Percentiles rank a stretch among this genome's conserved stretches.
phyloP scores from a whole-genome alignment of 768 basidiomycete species.

The Amanita polypyramis region DNA sequence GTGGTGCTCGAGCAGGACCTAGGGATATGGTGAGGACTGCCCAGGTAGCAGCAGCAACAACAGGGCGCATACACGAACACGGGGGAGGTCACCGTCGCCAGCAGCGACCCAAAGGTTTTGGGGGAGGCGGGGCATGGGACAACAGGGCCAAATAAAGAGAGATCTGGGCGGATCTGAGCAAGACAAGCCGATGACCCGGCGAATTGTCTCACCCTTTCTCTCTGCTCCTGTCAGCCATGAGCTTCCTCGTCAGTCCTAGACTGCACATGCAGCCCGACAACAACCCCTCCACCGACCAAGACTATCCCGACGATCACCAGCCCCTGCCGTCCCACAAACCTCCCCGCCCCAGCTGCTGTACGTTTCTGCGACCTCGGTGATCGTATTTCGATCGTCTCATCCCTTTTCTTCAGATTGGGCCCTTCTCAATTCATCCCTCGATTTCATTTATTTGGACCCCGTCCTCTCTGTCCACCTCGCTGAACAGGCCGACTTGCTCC shows the following conservation, averaged over 20 bases:
- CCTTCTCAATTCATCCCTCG: slow-evolving; percentile 62
- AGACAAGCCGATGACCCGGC: slow-evolving; percentile 1
- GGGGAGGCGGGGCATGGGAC: slow-evolving; percentile 10
- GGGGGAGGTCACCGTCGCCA: slow-evolving; percentile 76
- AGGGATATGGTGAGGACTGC: slow-evolving; percentile 7
- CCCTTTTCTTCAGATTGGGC: slow-evolving; percentile 57
- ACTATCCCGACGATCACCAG: slow-evolving; percentile 25
- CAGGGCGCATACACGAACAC: slow-evolving; percentile 47
- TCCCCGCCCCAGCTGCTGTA: slow-evolving; percentile 71
- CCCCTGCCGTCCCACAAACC: slow-evolving; percentile 37
- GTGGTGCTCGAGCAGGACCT: slow-evolving; percentile 53
- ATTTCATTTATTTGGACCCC: slow-evolving; percentile 79
- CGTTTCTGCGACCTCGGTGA: slow-evolving; percentile 28
- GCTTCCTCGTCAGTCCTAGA: slow-evolving; percentile 14
- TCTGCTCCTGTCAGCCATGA: slow-evolving; percentile 14
- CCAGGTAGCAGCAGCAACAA: background rate
- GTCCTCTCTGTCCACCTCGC: slow-evolving; percentile 64
- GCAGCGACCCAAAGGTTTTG: slow-evolving; percentile 93
- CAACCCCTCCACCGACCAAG: slow-evolving; percentile 10
- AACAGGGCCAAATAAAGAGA: slow-evolving; percentile 17
- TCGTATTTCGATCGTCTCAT: slow-evolving; percentile 26
- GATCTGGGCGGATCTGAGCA: slow-evolving; percentile 20
- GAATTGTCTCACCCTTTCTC: slow-evolving; percentile 11
- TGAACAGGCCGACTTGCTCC: slow-evolving; percentile 55
- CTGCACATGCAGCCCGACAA: slow-evolving; percentile 6